phyloP scores from a whole-genome alignment of 495 filamentous ascomycete genomes.

The Penicillium arizonense region DNA sequence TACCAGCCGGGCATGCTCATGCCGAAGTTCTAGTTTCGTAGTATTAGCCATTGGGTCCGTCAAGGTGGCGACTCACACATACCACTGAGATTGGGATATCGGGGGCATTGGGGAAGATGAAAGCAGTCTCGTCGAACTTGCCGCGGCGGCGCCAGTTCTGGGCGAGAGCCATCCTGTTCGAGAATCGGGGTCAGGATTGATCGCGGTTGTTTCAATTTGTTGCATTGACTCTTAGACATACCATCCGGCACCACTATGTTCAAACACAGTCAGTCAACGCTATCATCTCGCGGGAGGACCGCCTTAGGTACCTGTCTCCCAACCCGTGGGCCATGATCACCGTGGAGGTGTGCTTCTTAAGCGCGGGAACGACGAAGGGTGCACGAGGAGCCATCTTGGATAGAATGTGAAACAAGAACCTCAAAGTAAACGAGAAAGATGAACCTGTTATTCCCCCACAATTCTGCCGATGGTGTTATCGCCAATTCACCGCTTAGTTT shows the following conservation, averaged over 20 bases:
- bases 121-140: slow-evolving; percentile 85
- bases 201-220: neutral
- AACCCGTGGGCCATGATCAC: slow-evolving; percentile 93
- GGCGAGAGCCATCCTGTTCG: slow-evolving; percentile 64
- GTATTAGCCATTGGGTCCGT: neutral
- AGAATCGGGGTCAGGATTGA: slow-evolving; percentile 3
- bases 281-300: neutral
- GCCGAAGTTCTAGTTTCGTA: slow-evolving; percentile 61
- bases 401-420: neutral
- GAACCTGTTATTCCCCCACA: slow-evolving; percentile 15
- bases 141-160: slow-evolving; percentile 85
- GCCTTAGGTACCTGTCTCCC: slow-evolving; percentile 63
- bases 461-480: slow-evolving; percentile 30
- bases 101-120: slow-evolving; percentile 94
- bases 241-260: slow-evolving; percentile 66
- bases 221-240: slow-evolving; percentile 20
- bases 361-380: slow-evolving; percentile 79
- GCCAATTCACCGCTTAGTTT: slow-evolving; percentile 19
- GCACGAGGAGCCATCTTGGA: slow-evolving; percentile 50
- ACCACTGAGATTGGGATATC: slow-evolving; percentile 83
- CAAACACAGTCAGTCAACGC: slow-evolving; percentile 11
- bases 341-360: slow-evolving; percentile 87
- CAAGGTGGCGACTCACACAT: slow-evolving; percentile 29
- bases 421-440: slow-evolving; percentile 2
- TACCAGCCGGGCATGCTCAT: slow-evolving; percentile 93